Conservation (phyloP, 495 filamentous ascomycete genomes). For the Penicillium maclennaniae region DNA sequence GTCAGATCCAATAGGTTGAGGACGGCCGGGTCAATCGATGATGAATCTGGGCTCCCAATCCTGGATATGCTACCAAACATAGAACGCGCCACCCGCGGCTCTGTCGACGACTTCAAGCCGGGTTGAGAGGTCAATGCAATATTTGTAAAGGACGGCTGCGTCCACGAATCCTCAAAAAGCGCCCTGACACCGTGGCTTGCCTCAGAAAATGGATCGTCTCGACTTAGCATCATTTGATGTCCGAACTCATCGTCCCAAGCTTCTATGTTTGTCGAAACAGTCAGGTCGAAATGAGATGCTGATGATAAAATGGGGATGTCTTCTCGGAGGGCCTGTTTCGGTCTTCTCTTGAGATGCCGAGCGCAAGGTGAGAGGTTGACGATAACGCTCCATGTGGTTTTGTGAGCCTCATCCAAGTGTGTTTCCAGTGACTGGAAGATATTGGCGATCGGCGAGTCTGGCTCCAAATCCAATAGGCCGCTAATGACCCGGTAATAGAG, state of each 20-base stretch:
- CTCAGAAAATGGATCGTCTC: background rate
- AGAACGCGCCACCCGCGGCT: background rate
- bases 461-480: slow-evolving; percentile 4
- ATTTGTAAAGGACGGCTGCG: background rate
- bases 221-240: background rate
- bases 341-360: background rate
- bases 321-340: background rate
- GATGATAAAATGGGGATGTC: slow-evolving; percentile 3
- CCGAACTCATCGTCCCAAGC: background rate
- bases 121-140: background rate
- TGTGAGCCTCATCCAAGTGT: background rate
- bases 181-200: background rate
- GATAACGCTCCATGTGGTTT: slow-evolving; percentile 2
- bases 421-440: slow-evolving; percentile 4
- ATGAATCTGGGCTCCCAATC: background rate
- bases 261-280: background rate
- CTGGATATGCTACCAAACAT: background rate
- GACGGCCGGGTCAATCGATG: background rate
- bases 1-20: background rate
- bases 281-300: background rate
- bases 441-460: background rate
- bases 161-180: background rate
- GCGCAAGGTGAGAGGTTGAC: background rate
- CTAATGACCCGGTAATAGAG: slow-evolving; percentile 15
- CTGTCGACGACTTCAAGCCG: background rate